Percentiles rank a stretch among this genome's conserved stretches.
These are phyloP conservation scores for Backusella mclennaniae DNA, from an alignment of 192 early-diverging fungal genomes.

Conservation along the genomic window DNA sequence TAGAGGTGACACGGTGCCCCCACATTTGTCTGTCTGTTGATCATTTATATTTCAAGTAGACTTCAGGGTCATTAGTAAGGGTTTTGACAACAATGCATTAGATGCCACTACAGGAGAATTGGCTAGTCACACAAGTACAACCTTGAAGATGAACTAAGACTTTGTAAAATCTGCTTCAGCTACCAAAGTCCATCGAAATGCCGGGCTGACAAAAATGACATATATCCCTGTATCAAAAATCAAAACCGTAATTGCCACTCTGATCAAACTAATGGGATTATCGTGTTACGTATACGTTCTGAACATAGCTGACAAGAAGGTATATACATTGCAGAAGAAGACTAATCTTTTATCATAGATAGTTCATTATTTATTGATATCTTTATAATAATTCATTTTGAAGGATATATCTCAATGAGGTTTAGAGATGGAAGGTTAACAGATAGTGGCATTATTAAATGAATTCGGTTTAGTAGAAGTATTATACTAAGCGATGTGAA, in stretches of 20 bases:
- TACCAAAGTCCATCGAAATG: not conserved
- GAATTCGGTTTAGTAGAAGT: too few relatives aligned
- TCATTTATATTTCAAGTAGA: not conserved
- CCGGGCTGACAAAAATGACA: not conserved
- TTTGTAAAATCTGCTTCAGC: not conserved
- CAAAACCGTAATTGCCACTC: not conserved
- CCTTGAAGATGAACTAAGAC: not conserved
- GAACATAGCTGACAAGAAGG: not conserved
- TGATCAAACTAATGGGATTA: not conserved
- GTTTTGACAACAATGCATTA: not conserved
- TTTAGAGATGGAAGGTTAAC: too few relatives aligned
- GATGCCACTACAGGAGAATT: not conserved
- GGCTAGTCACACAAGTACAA: not conserved
- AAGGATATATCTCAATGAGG: too few relatives aligned
- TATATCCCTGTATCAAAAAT: not conserved
- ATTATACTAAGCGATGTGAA: too few relatives aligned
- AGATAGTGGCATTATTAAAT: too few relatives aligned
- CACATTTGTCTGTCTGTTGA: not conserved
- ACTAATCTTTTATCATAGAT: too few relatives aligned
- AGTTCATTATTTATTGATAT: too few relatives aligned
- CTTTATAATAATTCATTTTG: too few relatives aligned
- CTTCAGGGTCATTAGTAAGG: not conserved
- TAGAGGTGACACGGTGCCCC: not conserved
- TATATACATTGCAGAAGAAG: not conserved
- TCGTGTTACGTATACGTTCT: not conserved